phyloP scores from a whole-genome alignment of 495 filamentous ascomycete species.

The Aspergillus sparsus region DNA sequence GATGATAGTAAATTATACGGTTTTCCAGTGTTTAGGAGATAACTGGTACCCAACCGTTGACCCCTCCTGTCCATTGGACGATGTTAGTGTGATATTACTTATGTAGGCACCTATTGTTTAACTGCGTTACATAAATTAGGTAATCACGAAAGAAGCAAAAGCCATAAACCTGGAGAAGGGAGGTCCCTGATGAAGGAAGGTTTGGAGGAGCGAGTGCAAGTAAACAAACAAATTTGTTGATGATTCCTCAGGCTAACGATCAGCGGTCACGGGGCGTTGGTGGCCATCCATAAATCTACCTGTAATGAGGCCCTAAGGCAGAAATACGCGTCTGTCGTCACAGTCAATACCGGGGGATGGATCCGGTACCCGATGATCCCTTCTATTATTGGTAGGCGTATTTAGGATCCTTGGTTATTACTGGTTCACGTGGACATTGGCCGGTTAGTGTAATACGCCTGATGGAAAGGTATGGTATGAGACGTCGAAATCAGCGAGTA shows the following conservation, averaged over 20 bases:
- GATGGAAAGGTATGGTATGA: conserved; percentile 19
- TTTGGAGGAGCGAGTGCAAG: too few species aligned
- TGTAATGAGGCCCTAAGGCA: conserved; percentile 8
- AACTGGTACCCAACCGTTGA: too few species aligned
- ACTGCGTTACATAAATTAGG: neutral
- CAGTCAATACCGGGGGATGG: conserved; percentile 29
- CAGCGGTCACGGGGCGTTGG: neutral
- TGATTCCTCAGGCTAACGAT: neutral
- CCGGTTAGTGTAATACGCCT: conserved; percentile 18
- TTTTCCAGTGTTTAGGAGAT: too few species aligned
- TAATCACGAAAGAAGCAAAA: neutral
- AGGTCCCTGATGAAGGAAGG: too few species aligned
- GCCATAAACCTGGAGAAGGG: neutral
- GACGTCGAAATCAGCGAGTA: neutral
- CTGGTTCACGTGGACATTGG: conserved; percentile 7
- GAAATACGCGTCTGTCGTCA: conserved; percentile 2
- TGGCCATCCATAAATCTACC: neutral
- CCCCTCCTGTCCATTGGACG: too few species aligned
- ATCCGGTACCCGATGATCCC: conserved; percentile 12
- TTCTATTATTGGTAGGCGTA: neutral
- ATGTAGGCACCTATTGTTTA: too few species aligned
- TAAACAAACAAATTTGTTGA: too few species aligned
- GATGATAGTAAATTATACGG: too few species aligned
- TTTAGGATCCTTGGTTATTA: neutral
- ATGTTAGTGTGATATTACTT: too few species aligned